Conservation (phyloP, 2,329 filamentous ascomycete genomes). For the Aspergillus luchuensis region DNA sequence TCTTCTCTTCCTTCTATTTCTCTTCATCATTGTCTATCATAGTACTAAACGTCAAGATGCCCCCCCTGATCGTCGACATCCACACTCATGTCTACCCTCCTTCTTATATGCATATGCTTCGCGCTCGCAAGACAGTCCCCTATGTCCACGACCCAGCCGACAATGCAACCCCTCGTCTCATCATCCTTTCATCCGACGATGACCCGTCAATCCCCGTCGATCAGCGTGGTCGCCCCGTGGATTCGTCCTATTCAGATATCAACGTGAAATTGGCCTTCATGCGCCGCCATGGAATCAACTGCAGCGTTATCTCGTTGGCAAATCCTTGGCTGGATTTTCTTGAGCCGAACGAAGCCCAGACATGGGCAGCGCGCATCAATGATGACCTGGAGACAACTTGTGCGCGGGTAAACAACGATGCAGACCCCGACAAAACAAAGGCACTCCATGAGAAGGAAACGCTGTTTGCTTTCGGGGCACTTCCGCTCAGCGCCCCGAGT, state of each 20-base stretch:
- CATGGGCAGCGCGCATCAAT: constrained; percentile 70
- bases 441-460: constrained; percentile 57
- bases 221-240: constrained; percentile 75
- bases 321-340: constrained; percentile 96
- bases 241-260: constrained; percentile 79
- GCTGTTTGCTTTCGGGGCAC: constrained; percentile 78
- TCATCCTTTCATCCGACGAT: constrained; percentile 51
- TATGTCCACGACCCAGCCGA: constrained; percentile 47
- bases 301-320: constrained; percentile 82
- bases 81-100: constrained; percentile 67
- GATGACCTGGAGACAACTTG: constrained; percentile 76
- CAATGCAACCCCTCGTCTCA: constrained; percentile 42
- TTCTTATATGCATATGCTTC: constrained; percentile 60
- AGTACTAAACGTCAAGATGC: constrained; percentile 20
- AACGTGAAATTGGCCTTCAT: constrained; percentile 82
- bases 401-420: constrained; percentile 42
- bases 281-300: constrained; percentile 77
- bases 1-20: background rate
- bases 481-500: constrained; percentile 72
- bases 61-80: constrained; percentile 57
- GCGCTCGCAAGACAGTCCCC: constrained; percentile 51
- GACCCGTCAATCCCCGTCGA: constrained; percentile 41
- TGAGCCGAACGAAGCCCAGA: constrained; percentile 59
- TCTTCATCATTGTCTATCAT: constrained; percentile 6
- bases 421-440: constrained; percentile 22